Evolutionary conservation across 2,329 filamentous ascomycete genomes (phyloP).

Genomic region (Coniochaeta hoffmannii): DNA sequence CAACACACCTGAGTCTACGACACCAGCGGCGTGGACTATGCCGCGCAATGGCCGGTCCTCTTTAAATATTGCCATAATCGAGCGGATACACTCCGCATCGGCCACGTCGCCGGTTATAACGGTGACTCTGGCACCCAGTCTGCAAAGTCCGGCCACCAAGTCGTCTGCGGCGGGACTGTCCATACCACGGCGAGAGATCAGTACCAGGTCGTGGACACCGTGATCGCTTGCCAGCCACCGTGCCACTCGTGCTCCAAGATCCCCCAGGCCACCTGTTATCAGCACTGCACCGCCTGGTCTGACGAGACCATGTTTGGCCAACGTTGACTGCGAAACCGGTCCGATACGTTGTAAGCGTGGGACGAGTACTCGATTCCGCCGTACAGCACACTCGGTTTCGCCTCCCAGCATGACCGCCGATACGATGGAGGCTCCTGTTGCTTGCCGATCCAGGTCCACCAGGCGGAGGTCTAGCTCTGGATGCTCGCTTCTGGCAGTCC

Average conservation of each 20-base stretch:
- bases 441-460: slow-evolving; percentile 15
- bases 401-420: slow-evolving; percentile 10
- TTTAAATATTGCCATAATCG: slow-evolving; percentile 15
- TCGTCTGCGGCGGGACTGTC: slow-evolving; percentile 15
- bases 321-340: background rate
- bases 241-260: slow-evolving; percentile 18
- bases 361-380: slow-evolving; percentile 11
- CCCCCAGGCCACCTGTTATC: slow-evolving; percentile 20
- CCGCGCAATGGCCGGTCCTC: slow-evolving; percentile 20
- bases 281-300: slow-evolving; percentile 18
- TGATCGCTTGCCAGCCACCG: slow-evolving; percentile 16
- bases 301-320: slow-evolving; percentile 7
- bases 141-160: slow-evolving; percentile 16
- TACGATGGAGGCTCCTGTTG: background rate
- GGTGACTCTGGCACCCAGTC: slow-evolving; percentile 14
- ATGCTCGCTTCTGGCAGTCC: slow-evolving; percentile 20
- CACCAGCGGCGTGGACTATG: slow-evolving; percentile 21
- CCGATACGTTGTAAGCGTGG: slow-evolving; percentile 14
- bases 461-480: slow-evolving; percentile 19
- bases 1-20: slow-evolving; percentile 14
- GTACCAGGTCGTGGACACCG: slow-evolving; percentile 18
- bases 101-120: slow-evolving; percentile 17
- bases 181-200: slow-evolving; percentile 21
- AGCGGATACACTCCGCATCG: slow-evolving; percentile 12
- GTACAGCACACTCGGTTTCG: slow-evolving; percentile 16